phyloP scores from a whole-genome alignment of 441 rosid genomes.

The Arabidopsis hybrid region DNA sequence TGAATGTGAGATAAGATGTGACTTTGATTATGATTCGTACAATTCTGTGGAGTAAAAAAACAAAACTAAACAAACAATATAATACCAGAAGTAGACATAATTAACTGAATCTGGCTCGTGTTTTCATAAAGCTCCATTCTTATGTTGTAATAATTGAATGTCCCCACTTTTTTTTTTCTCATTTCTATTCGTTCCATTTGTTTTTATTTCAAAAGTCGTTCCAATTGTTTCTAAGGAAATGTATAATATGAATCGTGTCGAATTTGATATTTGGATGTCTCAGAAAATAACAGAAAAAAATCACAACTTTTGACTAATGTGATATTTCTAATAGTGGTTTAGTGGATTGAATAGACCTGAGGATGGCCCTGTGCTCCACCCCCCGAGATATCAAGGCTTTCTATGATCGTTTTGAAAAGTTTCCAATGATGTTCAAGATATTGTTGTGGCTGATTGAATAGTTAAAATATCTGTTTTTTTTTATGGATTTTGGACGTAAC shows the following conservation, averaged over 20 bases:
- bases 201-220: slow-evolving; percentile 31
- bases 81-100: slow-evolving; percentile 27
- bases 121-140: slow-evolving; percentile 37
- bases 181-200: slow-evolving; percentile 30
- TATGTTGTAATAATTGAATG: slow-evolving; percentile 45
- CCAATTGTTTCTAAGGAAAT: slow-evolving; percentile 12
- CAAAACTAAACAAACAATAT: slow-evolving; percentile 16
- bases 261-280: slow-evolving; percentile 27
- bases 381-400: background rate
- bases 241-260: slow-evolving; percentile 25
- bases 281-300: background rate
- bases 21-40: slow-evolving; percentile 40
- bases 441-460: background rate
- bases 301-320: slow-evolving; percentile 11
- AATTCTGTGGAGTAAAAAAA: slow-evolving; percentile 18
- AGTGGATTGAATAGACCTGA: slow-evolving; percentile 9
- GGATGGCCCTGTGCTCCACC: slow-evolving; percentile 8
- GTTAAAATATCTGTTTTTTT: background rate
- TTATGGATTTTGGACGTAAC: background rate
- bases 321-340: background rate
- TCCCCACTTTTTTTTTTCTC: slow-evolving; percentile 1
- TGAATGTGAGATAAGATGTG: slow-evolving; percentile 46
- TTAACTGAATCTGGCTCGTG: slow-evolving; percentile 49
- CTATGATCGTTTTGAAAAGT: slow-evolving; percentile 2
- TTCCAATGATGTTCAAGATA: background rate